A percentile compares a stretch with the other conserved stretches of the same genome.
Evolutionary conservation across 768 basidiomycete genomes (phyloP).

Genomic region (Rubroboletus pulcherrimus): DNA sequence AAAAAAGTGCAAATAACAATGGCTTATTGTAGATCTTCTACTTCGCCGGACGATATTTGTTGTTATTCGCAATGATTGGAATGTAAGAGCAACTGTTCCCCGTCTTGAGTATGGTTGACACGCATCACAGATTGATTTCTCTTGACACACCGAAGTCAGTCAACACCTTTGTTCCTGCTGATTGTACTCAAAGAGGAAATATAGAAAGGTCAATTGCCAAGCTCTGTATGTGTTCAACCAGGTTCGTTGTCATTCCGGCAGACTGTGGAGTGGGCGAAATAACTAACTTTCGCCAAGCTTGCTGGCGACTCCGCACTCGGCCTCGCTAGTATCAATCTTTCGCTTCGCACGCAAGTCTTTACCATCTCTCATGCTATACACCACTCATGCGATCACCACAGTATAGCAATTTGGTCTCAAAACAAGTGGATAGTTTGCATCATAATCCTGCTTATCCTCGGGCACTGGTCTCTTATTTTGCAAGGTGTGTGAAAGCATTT

Average conservation of each 20-base stretch:
- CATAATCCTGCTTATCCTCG: conserved; percentile 55
- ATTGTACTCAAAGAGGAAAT: neutral
- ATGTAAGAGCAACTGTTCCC: conserved; percentile 32
- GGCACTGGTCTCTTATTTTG: conserved; percentile 68
- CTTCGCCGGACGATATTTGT: conserved; percentile 42
- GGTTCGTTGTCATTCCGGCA: conserved; percentile 22
- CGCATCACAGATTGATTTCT: conserved; percentile 28
- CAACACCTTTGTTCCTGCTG: neutral
- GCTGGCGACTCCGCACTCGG: conserved; percentile 43
- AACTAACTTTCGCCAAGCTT: conserved; percentile 26
- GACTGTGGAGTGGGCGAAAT: neutral
- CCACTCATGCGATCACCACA: conserved; percentile 20
- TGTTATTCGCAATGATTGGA: conserved; percentile 44
- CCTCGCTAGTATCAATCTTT: conserved; percentile 45
- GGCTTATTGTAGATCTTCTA: conserved; percentile 38
- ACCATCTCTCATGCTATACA: neutral
- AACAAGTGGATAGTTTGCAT: conserved; percentile 48
- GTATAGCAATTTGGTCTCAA: conserved; percentile 66
- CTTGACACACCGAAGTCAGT: conserved; percentile 33
- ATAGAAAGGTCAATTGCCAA: conserved; percentile 42
- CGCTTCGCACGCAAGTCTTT: conserved; percentile 40
- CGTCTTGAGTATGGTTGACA: neutral
- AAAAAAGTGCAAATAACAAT: neutral
- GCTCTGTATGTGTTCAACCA: conserved; percentile 47
- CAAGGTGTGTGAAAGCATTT: conserved; percentile 42